phyloP scores from a whole-genome alignment of 1,139 yeast genomes.

The Yamadazyma blattariae region DNA sequence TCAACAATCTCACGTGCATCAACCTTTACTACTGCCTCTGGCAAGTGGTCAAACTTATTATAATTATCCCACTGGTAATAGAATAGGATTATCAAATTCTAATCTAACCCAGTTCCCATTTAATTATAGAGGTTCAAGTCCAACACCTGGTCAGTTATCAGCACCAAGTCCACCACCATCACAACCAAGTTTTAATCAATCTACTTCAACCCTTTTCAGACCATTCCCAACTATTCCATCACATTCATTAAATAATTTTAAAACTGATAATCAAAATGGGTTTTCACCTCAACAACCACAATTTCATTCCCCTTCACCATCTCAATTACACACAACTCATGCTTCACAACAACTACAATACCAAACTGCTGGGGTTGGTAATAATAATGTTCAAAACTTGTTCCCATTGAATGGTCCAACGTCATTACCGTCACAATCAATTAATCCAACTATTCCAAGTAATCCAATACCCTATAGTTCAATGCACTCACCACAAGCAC shows the following conservation, averaged over 20 bases:
- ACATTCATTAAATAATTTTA: not conserved
- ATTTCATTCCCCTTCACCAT: not conserved
- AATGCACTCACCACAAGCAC: not conserved
- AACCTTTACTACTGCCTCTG: not conserved
- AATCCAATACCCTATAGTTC: not conserved
- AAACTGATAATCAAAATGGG: too few relatives aligned
- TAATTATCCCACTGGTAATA: not conserved
- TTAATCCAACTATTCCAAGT: not conserved
- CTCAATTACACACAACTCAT: not conserved
- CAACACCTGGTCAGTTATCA: slow-evolving; percentile 3
- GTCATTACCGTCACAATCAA: not conserved
- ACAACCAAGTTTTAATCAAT: too few relatives aligned
- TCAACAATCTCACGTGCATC: slow-evolving; percentile 1
- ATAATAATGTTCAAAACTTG: too few relatives aligned
- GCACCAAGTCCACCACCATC: too few relatives aligned
- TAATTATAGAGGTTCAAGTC: slow-evolving; percentile 1
- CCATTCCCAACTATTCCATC: not conserved
- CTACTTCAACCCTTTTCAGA: not conserved
- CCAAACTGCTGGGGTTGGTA: not conserved
- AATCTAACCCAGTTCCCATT: slow-evolving; percentile 1
- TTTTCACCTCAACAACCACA: not conserved
- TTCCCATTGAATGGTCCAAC: not conserved
- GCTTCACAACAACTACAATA: not conserved
- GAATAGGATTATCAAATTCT: not conserved
- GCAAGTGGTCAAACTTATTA: not conserved